These are phyloP conservation scores for Parietaria judaica DNA, from an alignment of 306 rosid species.

Conservation along the genomic window DNA sequence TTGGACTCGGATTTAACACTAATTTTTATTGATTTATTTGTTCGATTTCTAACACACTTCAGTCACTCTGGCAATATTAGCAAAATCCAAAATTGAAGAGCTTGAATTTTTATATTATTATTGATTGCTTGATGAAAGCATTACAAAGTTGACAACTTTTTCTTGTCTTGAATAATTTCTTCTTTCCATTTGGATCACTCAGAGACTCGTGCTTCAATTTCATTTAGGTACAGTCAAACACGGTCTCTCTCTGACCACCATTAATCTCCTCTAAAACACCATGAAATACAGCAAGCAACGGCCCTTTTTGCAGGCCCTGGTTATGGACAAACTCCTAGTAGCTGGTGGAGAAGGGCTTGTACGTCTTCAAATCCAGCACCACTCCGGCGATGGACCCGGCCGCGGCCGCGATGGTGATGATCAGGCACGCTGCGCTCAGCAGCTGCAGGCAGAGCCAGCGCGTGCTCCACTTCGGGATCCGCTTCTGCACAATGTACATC, in stretches of 20 bases:
- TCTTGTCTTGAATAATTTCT: neutral
- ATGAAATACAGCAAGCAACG: slow-evolving; percentile 15
- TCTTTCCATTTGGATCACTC: slow-evolving; percentile 6
- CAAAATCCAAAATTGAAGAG: too few relatives aligned
- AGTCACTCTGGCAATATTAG: too few relatives aligned
- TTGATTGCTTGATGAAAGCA: neutral
- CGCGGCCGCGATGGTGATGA: slow-evolving; percentile 50
- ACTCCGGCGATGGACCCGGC: slow-evolving; percentile 66
- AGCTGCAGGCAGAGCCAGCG: slow-evolving; percentile 60
- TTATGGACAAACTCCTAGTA: slow-evolving; percentile 14
- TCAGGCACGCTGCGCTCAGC: slow-evolving; percentile 49
- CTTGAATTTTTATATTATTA: slow-evolving; percentile 4
- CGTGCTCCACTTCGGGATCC: slow-evolving; percentile 55
- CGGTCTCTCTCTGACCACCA: slow-evolving; percentile 2
- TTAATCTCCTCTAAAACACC: slow-evolving; percentile 7
- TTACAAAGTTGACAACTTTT: neutral
- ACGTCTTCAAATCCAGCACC: slow-evolving; percentile 34
- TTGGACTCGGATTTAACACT: too few relatives aligned
- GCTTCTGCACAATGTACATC: slow-evolving; percentile 61
- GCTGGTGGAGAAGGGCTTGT: slow-evolving; percentile 43
- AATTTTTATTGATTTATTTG: too few relatives aligned
- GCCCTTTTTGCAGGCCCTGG: neutral
- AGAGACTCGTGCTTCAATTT: slow-evolving; percentile 14
- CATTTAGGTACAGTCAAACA: slow-evolving; percentile 16
- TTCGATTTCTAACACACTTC: too few relatives aligned